Evolutionary conservation across 805 yeast species (phyloP), one percentile per base, ranked within the genome.

Genomic region (Isabelozyma pseudorhagii): DNA sequence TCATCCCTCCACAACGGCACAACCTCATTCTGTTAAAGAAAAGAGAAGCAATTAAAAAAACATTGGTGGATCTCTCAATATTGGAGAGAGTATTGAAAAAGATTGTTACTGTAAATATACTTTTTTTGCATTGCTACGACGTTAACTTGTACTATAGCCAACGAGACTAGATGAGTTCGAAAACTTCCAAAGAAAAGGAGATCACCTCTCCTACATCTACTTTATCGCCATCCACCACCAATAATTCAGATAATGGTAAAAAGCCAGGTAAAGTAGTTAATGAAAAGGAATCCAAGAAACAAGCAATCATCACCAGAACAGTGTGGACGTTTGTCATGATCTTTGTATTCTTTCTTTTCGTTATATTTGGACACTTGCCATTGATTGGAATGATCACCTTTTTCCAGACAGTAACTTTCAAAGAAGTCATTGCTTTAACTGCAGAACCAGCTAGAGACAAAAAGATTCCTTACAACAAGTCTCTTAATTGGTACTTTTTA

Each of bases 271-370:
- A 36, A 9, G 63, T 60, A 4, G 52, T 49, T 38, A 72, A 71
- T 54, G 85, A 81, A 54, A 65, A 61, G 40, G 87, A 83, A 55
- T 81, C 80, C 71, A 89, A 89, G 71, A 85, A 84, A 57, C 92
- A 85, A 69, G 87, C 92, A 41, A 91, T 94, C 61, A 65, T 91
- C 44, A 89, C 91, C 25, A 82, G 99, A 57, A 85, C 98, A 3
- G 75, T 88, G 44, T 94, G 98, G 98, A 88, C 97, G 0, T 68
- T 94, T 59, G 90, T 94, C 14, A 92, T 94, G 97, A 85, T 94
- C 52, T 68, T 75, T 14, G 83, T 82, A 5, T 87, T 91, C 67
- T 87, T 91, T 67, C 84, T 88, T 65, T 82, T 89, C 52, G 69
- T 79, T 38, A 77, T 87, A 25, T 72, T 92, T 44, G 99, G 99